Base-by-base conservation (phyloP, 2,329 filamentous ascomycete genomes). In the Cladorrhinum sp. region DNA sequence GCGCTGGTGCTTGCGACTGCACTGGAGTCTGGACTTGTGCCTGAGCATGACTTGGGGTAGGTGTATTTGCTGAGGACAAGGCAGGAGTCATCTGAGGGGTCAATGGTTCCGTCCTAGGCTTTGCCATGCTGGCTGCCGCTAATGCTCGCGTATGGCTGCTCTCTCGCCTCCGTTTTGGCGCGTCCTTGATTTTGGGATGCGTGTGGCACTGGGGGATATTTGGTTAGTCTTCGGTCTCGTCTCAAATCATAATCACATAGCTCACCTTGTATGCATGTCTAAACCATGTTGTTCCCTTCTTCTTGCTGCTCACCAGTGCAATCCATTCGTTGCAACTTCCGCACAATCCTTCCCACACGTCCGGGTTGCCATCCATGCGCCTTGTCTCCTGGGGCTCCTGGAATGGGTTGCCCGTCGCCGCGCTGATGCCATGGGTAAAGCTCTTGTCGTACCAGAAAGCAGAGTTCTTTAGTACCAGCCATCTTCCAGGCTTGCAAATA, bases 381-480 rank as follows among this genome's bases (percentile, higher is more conserved):
- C 90, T 80, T 21, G 86, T 90, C 69, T 91, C 84, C 63, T 89
- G 85, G 2, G 91, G 91, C 67, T 89, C 86, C 71, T 91, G 86
- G 76, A 95, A 94, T 2, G 88, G 85, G 64, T 83, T 87, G 23
- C 91, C 91, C 0, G 91, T 94, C 3, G 89, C 88, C 26, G 90
- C 91, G 71, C 89, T 92, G 73, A 96, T 91, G 55, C 91, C 91
- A 71, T 96, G 92, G 1, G 89, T 91, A 73, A 95, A 96, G 60
- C 88, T 91, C 79, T 95, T 94, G 78, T 96, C 91, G 74, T 96
- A 96, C 91, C 92, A 96, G 73, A 91, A 96, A 6, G 91, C 91
- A 59, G 89, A 93, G 76, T 96, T 95, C 79, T 95, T 96, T 62
- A 96, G 79, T 16, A 93, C 90, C 58, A 94, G 83, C 92, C 92